Evolutionary conservation across 768 basidiomycete species (phyloP).

Genomic region (Auriscalpium vulgare): DNA sequence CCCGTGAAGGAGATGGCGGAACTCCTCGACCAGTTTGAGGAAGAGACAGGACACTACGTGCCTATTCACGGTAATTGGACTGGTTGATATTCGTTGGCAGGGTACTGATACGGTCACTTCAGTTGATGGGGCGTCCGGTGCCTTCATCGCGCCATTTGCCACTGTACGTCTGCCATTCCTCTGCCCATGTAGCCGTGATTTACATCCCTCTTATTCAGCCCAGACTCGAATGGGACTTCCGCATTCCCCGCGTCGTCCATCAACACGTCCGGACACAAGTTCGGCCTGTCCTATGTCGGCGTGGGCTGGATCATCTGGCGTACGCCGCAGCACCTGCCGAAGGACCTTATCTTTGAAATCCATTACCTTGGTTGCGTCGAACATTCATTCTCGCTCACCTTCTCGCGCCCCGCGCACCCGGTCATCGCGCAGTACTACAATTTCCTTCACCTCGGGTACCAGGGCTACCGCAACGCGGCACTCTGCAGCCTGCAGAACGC

Average conservation of each 20-base stretch:
- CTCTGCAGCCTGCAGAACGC: conserved; percentile 49
- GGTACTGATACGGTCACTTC: conserved; percentile 4
- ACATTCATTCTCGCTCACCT: conserved; percentile 66
- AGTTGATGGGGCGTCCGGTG: conserved; percentile 58
- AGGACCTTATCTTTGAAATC: conserved; percentile 61
- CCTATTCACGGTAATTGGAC: conserved; percentile 30
- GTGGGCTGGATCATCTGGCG: conserved; percentile 63
- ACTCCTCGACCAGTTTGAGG: conserved; percentile 53
- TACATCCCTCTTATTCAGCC: conserved; percentile 20
- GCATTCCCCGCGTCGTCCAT: conserved; percentile 51
- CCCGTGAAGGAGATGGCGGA: conserved; percentile 81
- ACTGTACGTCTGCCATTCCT: conserved; percentile 2
- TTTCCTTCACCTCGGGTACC: conserved; percentile 52
- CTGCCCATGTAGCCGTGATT: background rate
- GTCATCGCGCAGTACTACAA: conserved; percentile 59
- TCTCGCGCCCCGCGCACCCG: conserved; percentile 52
- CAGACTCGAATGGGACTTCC: conserved; percentile 51
- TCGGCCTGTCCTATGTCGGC: conserved; percentile 46
- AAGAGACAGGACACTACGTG: conserved; percentile 31
- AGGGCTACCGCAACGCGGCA: conserved; percentile 42
- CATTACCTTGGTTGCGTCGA: conserved; percentile 50
- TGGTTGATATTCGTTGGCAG: background rate
- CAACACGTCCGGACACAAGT: conserved; percentile 54
- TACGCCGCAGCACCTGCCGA: conserved; percentile 45
- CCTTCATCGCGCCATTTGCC: conserved; percentile 55